Conservation (phyloP, 2,329 filamentous ascomycete genomes). For the Aspergillus versicolor region DNA sequence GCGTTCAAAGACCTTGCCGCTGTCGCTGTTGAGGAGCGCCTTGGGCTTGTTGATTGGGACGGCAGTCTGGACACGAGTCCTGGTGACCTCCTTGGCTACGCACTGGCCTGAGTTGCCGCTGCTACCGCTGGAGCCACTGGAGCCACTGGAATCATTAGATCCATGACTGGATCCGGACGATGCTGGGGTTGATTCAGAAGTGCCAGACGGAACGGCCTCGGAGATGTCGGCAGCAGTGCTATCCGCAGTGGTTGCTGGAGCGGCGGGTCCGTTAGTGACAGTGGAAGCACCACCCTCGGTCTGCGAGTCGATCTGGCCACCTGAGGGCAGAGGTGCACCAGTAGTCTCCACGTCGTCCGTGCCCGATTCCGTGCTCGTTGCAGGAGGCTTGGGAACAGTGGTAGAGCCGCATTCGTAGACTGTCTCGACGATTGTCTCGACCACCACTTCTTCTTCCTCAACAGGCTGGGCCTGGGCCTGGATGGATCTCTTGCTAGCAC, state of each 20-base stretch:
- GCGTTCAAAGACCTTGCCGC: slow-evolving; percentile 74
- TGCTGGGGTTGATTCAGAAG: slow-evolving; percentile 2
- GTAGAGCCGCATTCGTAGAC: slow-evolving; percentile 21
- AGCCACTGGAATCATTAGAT: slow-evolving; percentile 3
- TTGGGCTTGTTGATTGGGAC: slow-evolving; percentile 64
- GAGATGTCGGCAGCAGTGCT: background rate
- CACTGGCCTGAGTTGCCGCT: slow-evolving; percentile 15
- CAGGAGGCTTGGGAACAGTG: background rate
- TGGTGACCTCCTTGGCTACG: slow-evolving; percentile 32
- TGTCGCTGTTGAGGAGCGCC: slow-evolving; percentile 59
- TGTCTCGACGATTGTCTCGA: slow-evolving; percentile 29
- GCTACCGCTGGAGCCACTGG: slow-evolving; percentile 9
- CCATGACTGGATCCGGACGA: slow-evolving; percentile 14
- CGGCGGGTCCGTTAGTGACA: background rate
- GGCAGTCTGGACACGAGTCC: slow-evolving; percentile 57
- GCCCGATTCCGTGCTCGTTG: background rate
- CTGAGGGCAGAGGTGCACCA: background rate
- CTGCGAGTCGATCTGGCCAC: slow-evolving; percentile 3
- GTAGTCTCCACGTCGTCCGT: background rate
- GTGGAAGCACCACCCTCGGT: background rate
- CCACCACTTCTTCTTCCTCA: slow-evolving; percentile 17
- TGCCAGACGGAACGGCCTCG: background rate
- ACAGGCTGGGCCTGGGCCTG: slow-evolving; percentile 12
- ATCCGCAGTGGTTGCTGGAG: background rate
- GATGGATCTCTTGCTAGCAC: slow-evolving; percentile 26